Percentiles rank a stretch among this genome's conserved stretches.
Evolutionary conservation across 345 rosid species (phyloP).

Genomic region (Crucihimalaya himalaica): DNA sequence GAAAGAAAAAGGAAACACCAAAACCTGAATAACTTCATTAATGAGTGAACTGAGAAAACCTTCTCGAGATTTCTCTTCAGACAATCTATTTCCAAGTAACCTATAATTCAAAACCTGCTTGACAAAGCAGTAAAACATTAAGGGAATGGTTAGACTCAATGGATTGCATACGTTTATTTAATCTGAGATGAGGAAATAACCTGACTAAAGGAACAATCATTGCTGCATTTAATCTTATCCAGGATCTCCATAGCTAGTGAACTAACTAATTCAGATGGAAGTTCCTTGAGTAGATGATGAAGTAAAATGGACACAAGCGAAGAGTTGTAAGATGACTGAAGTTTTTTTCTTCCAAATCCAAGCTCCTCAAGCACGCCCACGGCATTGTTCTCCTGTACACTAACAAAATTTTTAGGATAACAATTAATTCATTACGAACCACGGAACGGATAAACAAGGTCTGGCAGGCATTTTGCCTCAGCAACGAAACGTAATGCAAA

Average conservation of each 20-base stretch:
- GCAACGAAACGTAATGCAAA: neutral
- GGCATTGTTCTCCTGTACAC: conserved; percentile 45
- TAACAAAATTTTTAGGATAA: conserved; percentile 44
- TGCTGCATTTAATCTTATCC: conserved; percentile 65
- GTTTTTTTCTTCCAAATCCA: conserved; percentile 61
- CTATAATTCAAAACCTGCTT: conserved; percentile 78
- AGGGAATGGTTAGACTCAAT: conserved; percentile 15
- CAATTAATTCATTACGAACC: conserved; percentile 36
- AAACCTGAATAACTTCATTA: conserved; percentile 69
- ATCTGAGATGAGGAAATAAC: conserved; percentile 38
- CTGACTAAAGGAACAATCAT: conserved; percentile 73
- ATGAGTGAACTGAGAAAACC: conserved; percentile 46
- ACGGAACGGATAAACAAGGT: conserved; percentile 7
- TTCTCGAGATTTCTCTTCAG: conserved; percentile 51
- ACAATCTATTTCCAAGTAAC: conserved; percentile 78
- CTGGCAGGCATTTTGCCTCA: neutral
- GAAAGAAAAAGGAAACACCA: conserved; percentile 27
- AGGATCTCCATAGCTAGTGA: conserved; percentile 64
- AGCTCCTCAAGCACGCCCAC: conserved; percentile 56
- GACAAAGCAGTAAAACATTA: conserved; percentile 18
- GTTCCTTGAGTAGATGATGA: conserved; percentile 76
- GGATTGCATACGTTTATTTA: neutral
- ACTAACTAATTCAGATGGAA: conserved; percentile 65
- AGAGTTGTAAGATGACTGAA: conserved; percentile 42
- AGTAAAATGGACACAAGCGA: conserved; percentile 70